These are phyloP conservation scores for Sicyos baderoa DNA, from an alignment of 306 rosid genomes.

Conservation along the genomic window DNA sequence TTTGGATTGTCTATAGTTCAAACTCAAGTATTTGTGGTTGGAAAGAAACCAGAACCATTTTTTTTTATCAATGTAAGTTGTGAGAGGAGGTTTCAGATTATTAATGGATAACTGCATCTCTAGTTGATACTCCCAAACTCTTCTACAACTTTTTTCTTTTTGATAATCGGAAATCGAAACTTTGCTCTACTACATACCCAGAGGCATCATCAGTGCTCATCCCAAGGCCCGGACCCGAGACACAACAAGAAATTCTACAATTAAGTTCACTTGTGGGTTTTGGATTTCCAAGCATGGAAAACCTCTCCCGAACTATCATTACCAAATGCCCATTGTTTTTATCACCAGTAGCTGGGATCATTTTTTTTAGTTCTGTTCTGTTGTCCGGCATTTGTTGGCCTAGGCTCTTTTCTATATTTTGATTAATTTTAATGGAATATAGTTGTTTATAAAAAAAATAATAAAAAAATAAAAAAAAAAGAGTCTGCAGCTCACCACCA, in stretches of 20 bases:
- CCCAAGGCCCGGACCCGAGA: too few relatives aligned
- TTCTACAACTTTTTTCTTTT: not conserved
- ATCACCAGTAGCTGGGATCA: not conserved
- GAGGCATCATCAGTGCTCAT: too few relatives aligned
- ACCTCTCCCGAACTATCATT: not conserved
- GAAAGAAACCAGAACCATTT: not conserved
- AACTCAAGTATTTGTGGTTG: not conserved
- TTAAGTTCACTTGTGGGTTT: too few relatives aligned
- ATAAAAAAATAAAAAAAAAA: not conserved
- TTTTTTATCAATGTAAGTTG: not conserved
- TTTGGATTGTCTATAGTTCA: not conserved
- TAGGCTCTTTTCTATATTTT: not conserved
- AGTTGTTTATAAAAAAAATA: not conserved
- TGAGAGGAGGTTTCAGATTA: not conserved
- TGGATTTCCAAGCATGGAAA: too few relatives aligned
- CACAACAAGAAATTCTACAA: too few relatives aligned
- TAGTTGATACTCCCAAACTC: not conserved
- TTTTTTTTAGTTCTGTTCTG: not conserved
- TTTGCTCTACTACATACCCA: too few relatives aligned
- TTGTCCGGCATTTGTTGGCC: not conserved
- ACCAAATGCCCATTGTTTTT: not conserved
- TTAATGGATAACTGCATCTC: not conserved
- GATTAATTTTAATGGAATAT: not conserved
- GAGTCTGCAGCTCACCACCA: conserved; percentile 52
- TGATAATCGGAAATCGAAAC: too few relatives aligned